A percentile compares a stretch with the other conserved stretches of the same genome.
These are phyloP conservation scores for Aspergillus ochraceoroseus DNA, from an alignment of 2,329 filamentous ascomycete genomes.

Conservation along the genomic window DNA sequence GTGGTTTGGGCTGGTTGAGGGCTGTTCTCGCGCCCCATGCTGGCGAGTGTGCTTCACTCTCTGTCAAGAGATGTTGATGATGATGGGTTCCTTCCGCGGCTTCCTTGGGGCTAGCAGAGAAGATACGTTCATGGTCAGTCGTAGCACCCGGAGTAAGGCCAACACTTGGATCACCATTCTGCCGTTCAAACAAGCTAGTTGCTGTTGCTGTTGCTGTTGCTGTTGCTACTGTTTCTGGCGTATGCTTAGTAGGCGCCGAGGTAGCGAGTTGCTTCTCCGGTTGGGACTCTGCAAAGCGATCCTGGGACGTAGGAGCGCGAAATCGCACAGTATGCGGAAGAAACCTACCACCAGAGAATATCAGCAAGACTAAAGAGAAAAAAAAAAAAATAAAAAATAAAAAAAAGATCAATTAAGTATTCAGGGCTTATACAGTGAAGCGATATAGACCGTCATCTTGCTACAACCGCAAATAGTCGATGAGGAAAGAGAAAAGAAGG, in stretches of 20 bases:
- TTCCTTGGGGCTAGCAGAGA: constrained; percentile 27
- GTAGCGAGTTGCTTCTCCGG: constrained; percentile 25
- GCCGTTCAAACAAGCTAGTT: constrained; percentile 36
- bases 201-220: no score
- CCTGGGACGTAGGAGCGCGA: constrained; percentile 50
- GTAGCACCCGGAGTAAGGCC: constrained; percentile 41
- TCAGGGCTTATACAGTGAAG: constrained; percentile 48
- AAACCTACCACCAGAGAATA: constrained; percentile 56
- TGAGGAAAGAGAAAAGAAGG: constrained; percentile 14
- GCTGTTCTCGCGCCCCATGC: constrained; percentile 65
- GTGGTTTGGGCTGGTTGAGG: constrained; percentile 72
- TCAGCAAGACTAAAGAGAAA: constrained; percentile 15
- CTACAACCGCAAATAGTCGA: constrained; percentile 6
- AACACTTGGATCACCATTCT: constrained; percentile 21
- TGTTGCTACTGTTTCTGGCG: no score
- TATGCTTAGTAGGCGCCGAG: constrained; percentile 24
- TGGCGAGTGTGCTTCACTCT: constrained; percentile 68
- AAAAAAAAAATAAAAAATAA: not conserved
- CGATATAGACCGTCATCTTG: constrained; percentile 57
- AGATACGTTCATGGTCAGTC: constrained; percentile 42
- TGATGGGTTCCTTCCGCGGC: constrained; percentile 26
- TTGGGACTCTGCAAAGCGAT: constrained; percentile 36
- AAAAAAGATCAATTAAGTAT: not conserved
- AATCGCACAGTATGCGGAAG: constrained; percentile 91
- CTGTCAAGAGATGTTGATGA: constrained; percentile 54